Conservation (phyloP, 768 basidiomycete genomes). For the Sarcodon aspratus region DNA sequence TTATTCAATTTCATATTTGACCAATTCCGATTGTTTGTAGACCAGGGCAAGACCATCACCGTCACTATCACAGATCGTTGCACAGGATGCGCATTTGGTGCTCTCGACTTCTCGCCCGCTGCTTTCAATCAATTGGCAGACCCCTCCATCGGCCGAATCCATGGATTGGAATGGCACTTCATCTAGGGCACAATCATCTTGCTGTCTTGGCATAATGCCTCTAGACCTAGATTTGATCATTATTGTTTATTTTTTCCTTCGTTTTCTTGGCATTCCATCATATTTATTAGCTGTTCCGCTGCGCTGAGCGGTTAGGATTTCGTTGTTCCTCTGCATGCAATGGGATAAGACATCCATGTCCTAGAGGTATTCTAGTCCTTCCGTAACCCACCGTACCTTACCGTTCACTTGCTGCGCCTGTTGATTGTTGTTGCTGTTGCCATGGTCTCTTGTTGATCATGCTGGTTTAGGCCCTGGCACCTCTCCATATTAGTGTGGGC, state of each 20-base stretch:
- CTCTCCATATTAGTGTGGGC: too few relatives aligned
- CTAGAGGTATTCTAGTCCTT: too few relatives aligned
- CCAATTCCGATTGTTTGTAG: conserved; percentile 18
- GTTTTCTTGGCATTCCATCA: background rate
- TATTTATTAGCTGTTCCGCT: too few relatives aligned
- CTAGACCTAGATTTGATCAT: background rate
- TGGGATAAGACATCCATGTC: too few relatives aligned
- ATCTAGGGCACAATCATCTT: conserved; percentile 5
- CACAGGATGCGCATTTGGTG: conserved; percentile 32
- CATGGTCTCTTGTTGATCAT: too few relatives aligned
- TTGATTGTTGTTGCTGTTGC: too few relatives aligned
- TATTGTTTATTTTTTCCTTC: background rate
- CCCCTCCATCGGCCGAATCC: conserved; percentile 36
- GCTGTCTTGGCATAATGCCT: too few relatives aligned
- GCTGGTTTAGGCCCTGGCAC: too few relatives aligned
- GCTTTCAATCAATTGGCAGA: conserved; percentile 43
- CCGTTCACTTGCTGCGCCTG: too few relatives aligned
- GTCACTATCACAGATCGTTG: conserved; percentile 57
- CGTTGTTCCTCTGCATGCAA: too few relatives aligned
- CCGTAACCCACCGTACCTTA: too few relatives aligned
- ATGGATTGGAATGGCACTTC: conserved; percentile 39
- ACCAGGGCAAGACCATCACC: conserved; percentile 34
- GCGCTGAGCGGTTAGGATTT: too few relatives aligned
- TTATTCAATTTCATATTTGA: conserved; percentile 4
- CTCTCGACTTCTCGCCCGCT: conserved; percentile 53